Conservation (phyloP, 78 protist genomes). For the Tieghemostelium lacteum region DNA sequence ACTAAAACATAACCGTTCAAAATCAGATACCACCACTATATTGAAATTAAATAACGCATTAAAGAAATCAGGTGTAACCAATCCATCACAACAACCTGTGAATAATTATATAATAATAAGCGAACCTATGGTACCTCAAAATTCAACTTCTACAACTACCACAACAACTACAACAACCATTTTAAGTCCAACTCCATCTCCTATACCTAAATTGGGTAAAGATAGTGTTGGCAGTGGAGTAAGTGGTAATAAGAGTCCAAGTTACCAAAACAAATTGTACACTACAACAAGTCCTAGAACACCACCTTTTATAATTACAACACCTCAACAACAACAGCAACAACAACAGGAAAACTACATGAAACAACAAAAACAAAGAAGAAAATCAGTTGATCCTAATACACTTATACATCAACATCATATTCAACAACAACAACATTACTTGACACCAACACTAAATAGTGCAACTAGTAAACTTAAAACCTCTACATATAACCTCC, state of each 20-base stretch:
- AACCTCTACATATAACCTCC: constrained; percentile 1
- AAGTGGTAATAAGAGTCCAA: background rate
- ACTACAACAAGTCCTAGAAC: no score
- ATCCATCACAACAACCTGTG: no score
- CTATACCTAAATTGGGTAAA: background rate
- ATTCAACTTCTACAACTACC: background rate
- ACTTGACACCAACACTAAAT: constrained; percentile 7
- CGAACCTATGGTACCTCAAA: background rate
- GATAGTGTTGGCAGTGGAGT: background rate
- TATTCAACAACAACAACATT: background rate
- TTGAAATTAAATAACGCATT: background rate
- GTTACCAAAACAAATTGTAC: background rate
- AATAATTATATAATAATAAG: no score
- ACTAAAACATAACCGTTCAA: constrained; percentile 51
- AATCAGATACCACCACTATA: constrained; percentile 63
- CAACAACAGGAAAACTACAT: background rate
- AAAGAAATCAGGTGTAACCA: background rate
- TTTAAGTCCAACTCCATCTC: background rate
- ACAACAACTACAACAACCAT: background rate
- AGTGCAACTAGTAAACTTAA: constrained; percentile 5
- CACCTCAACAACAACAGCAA: background rate
- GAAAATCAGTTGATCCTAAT: constrained; percentile 64
- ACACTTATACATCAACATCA: background rate
- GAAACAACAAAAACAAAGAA: constrained; percentile 7
- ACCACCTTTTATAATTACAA: background rate